These are phyloP conservation scores for Starmerella gropengiesseri DNA, from an alignment of 805 yeast species.

Conservation along the genomic window DNA sequence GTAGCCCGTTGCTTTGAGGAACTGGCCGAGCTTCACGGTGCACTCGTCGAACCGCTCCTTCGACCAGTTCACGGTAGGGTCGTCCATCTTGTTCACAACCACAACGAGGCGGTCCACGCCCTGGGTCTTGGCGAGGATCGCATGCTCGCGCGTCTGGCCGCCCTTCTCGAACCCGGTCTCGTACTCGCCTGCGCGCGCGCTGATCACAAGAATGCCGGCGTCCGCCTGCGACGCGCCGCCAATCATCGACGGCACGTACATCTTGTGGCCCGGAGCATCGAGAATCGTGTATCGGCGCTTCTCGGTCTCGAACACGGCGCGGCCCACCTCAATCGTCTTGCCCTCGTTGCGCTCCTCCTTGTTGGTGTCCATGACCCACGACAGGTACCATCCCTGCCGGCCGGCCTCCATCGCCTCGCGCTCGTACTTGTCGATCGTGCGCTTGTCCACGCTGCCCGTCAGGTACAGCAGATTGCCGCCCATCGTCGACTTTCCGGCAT, in stretches of 20 bases:
- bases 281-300: slow-evolving; percentile 94
- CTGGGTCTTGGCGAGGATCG: slow-evolving; percentile 92
- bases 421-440: slow-evolving; percentile 96
- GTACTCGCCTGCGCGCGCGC: slow-evolving; percentile 98
- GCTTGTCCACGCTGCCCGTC: slow-evolving; percentile 96
- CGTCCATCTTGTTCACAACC: slow-evolving; percentile 98
- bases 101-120: slow-evolving; percentile 92
- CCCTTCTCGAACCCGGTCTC: slow-evolving; percentile 99
- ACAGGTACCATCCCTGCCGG: slow-evolving; percentile 98
- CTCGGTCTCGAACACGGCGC: slow-evolving; percentile 94
- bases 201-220: slow-evolving; percentile 91
- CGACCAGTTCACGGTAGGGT: slow-evolving; percentile 92
- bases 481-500: slow-evolving; percentile 99
- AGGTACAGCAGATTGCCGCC: slow-evolving; percentile 91
- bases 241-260: slow-evolving; percentile 98
- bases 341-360: slow-evolving; percentile 98
- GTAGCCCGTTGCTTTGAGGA: slow-evolving; percentile 76
- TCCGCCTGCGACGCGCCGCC: slow-evolving; percentile 99
- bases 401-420: slow-evolving; percentile 99
- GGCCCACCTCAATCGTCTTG: slow-evolving; percentile 98
- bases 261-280: slow-evolving; percentile 99
- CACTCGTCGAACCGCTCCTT: slow-evolving; percentile 94
- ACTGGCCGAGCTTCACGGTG: slow-evolving; percentile 64
- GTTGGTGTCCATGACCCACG: slow-evolving; percentile 99
- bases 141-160: slow-evolving; percentile 98